A percentile compares a stretch with the other conserved stretches of the same genome.
Evolutionary conservation across 176 grass and related monocot genomes (phyloP).

Genomic region (Raddia guianensis): DNA sequence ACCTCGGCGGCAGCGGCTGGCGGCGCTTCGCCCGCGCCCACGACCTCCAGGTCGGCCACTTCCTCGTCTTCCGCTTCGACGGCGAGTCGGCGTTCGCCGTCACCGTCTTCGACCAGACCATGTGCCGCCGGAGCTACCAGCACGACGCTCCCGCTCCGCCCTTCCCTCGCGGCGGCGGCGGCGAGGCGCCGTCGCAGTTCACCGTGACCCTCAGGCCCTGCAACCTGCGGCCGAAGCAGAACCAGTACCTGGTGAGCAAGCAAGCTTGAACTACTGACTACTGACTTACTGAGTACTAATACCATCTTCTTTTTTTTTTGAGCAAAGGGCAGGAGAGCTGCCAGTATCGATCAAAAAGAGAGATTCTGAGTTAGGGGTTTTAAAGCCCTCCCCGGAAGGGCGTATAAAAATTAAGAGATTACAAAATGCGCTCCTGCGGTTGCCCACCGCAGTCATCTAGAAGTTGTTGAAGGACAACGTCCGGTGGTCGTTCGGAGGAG

Average conservation of each 20-base stretch:
- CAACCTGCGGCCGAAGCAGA: constrained; percentile 35
- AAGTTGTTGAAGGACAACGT: too few species aligned
- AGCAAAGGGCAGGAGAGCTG: too few species aligned
- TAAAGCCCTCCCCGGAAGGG: too few species aligned
- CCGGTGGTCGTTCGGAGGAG: too few species aligned
- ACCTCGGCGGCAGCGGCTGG: constrained; percentile 32
- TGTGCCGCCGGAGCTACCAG: constrained; percentile 37
- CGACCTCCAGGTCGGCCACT: constrained; percentile 26
- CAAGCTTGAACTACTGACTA: neutral
- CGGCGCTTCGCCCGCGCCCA: constrained; percentile 31
- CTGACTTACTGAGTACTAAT: too few species aligned
- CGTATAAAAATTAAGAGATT: too few species aligned
- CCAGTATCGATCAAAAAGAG: too few species aligned
- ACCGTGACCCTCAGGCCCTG: constrained; percentile 32
- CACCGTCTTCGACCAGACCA: constrained; percentile 42
- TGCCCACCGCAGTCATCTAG: too few species aligned
- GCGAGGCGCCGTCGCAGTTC: constrained; percentile 30
- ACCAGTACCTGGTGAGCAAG: constrained; percentile 52
- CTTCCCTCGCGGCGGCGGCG: neutral
- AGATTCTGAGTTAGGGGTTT: too few species aligned
- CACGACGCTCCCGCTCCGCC: neutral
- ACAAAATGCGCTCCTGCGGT: too few species aligned
- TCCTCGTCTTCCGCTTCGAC: constrained; percentile 44
- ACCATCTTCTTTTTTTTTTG: too few species aligned
- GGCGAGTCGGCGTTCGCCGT: constrained; percentile 18